Base-by-base conservation (phyloP, 805 yeast species). In the Lachancea meyersii region DNA sequence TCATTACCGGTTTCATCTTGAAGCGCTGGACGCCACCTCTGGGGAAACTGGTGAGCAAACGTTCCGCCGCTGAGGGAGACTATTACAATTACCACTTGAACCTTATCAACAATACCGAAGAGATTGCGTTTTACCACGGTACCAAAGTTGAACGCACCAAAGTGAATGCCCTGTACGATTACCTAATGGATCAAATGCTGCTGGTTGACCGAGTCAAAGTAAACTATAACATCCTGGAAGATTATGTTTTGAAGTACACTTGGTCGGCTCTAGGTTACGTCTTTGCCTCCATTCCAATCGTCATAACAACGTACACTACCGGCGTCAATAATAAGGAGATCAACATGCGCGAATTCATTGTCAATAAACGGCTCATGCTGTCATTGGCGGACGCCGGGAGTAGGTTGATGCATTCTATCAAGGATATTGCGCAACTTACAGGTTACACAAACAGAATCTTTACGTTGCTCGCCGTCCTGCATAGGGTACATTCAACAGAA, bases 251-350 rank as follows among this genome's bases (percentile, higher is more conserved):
- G 61, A 89, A 88, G 65, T 87, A 86, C 58, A 79, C 91, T 10
- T 89, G 97, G 97, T 87, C 96, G 3, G 96, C 94, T 0, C 75
- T 89, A 65, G 96, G 97, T n/a, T 88, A 87, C 60, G 64, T 88
- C 18, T 88, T 86, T 66, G 86, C 96, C 0, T 83, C 95, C 1
- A 73, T 89, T 48, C 97, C 97, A 2, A 89, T 89, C 14, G 77
- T 88, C 40, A 61, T 86, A 44, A 81, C 80, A 16, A 61, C 71
- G 3, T 50, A 72, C 47, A 60, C 56, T 5, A 45, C 61, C 39
- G 62, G 56, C 13, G 48, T 47, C n/a, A 50, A 58, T 31, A 53
- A 62, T 14, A 74, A 65, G 54, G 74, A 77, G 45, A 72, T 71
- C 44, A 81, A 80, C 55, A 86, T 89, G 86, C 81, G 86, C 54